These are phyloP conservation scores for Lactuca saligna DNA, from an alignment of 129 eudicot species.

Conservation along the genomic window DNA sequence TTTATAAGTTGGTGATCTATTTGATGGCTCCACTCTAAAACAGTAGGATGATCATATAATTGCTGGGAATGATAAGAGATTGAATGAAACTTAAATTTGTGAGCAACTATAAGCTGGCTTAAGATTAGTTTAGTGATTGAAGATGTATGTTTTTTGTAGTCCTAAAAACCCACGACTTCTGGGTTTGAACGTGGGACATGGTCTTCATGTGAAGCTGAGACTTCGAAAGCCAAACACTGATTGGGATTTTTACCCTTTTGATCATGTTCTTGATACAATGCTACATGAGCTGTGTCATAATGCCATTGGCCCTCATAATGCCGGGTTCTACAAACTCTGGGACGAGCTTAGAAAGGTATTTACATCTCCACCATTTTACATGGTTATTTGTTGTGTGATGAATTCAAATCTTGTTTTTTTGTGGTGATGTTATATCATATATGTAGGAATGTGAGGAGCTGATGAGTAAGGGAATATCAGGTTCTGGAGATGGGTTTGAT, in stretches of 20 bases:
- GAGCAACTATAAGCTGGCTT: not conserved
- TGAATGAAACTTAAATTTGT: too few species aligned
- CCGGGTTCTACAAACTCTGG: slow-evolving; percentile 93
- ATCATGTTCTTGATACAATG: slow-evolving; percentile 91
- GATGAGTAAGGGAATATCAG: slow-evolving; percentile 65
- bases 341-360: slow-evolving; percentile 85
- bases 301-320: slow-evolving; percentile 85
- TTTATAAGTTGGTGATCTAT: too few species aligned
- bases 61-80: not conserved
- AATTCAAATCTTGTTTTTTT: too few species aligned
- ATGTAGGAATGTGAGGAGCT: slow-evolving; percentile 86
- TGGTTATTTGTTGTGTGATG: too few species aligned
- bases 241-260: slow-evolving; percentile 67
- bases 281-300: slow-evolving; percentile 98
- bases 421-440: not conserved
- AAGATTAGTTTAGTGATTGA: not conserved
- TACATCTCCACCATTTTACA: not conserved
- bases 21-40: not conserved
- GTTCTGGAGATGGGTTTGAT: slow-evolving; percentile 63
- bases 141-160: slow-evolving; percentile 41
- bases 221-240: slow-evolving; percentile 81
- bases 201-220: slow-evolving; percentile 80
- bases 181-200: slow-evolving; percentile 83
- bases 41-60: slow-evolving; percentile 1
- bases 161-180: slow-evolving; percentile 63